A percentile compares a stretch with the other conserved stretches of the same genome.
Evolutionary conservation across 176 grass and related monocot species (phyloP).

Genomic region (Tillandsia leiboldiana): DNA sequence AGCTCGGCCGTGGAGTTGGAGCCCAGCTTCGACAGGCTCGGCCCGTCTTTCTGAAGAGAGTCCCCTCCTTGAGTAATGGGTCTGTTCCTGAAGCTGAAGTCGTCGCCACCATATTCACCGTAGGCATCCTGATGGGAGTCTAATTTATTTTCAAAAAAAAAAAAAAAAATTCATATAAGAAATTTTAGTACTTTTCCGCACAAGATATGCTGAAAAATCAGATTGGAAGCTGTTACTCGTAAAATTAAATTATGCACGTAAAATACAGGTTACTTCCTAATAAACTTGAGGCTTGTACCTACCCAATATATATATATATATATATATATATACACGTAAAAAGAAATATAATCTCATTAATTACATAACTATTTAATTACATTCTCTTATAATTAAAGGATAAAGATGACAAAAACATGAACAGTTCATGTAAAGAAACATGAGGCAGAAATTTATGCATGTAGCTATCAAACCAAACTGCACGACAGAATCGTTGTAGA

Average conservation of each 20-base stretch:
- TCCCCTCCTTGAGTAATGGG: constrained; percentile 11
- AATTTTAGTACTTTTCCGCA: too few relatives aligned
- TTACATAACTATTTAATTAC: too few relatives aligned
- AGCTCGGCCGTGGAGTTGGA: constrained; percentile 82
- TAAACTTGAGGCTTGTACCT: too few relatives aligned
- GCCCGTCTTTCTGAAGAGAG: constrained; percentile 38
- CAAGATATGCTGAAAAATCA: too few relatives aligned
- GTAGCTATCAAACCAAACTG: too few relatives aligned
- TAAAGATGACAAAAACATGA: too few relatives aligned
- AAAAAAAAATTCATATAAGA: not conserved
- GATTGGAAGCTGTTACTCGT: too few relatives aligned
- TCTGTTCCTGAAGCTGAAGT: constrained; percentile 60
- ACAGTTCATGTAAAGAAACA: not conserved
- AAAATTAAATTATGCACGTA: not conserved
- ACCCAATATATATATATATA: too few relatives aligned
- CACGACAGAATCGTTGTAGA: not conserved
- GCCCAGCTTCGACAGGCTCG: constrained; percentile 58
- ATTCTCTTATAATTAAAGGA: not conserved
- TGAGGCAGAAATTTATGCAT: too few relatives aligned
- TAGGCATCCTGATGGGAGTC: constrained; percentile 33
- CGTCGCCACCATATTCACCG: constrained; percentile 40
- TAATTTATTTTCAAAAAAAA: constrained; percentile 1
- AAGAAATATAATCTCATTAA: too few relatives aligned
- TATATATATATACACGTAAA: too few relatives aligned
- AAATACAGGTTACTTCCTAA: too few relatives aligned